Evolutionary conservation across 2,329 filamentous ascomycete species (phyloP).

Genomic region (Cercospora zeina): DNA sequence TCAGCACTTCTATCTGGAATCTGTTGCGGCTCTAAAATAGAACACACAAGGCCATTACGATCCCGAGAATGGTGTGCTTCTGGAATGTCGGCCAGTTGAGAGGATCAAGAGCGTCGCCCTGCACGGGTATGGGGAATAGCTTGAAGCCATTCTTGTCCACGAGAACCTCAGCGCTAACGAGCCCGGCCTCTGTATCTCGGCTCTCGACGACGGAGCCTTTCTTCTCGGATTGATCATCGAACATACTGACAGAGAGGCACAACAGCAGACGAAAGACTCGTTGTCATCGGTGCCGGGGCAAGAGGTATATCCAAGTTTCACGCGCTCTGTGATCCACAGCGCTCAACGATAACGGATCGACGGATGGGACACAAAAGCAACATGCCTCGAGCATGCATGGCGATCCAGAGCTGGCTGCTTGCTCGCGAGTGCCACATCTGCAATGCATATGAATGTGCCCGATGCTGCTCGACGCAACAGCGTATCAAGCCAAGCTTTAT

Average conservation of each 20-base stretch:
- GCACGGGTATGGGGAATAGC: conserved; percentile 23
- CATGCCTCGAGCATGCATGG: conserved; percentile 2
- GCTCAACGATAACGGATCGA: conserved; percentile 1
- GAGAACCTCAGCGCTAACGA: conserved; percentile 19
- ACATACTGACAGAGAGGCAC: conserved; percentile 8
- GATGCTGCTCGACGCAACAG: conserved; percentile 4
- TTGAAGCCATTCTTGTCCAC: conserved; percentile 26
- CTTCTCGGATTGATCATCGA: conserved; percentile 19
- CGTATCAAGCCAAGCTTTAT: conserved; percentile 18
- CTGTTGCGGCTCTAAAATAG: background rate
- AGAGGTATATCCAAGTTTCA: background rate
- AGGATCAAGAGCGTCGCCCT: conserved; percentile 24
- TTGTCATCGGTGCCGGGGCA: background rate
- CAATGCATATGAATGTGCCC: conserved; percentile 9
- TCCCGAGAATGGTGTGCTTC: conserved; percentile 23
- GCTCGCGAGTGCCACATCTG: conserved; percentile 10
- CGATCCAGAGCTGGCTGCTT: background rate
- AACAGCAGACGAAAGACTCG: background rate
- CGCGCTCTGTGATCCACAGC: background rate
- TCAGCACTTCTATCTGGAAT: background rate
- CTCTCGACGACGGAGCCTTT: conserved; percentile 12
- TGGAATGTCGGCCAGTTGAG: conserved; percentile 25
- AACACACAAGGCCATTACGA: conserved; percentile 26
- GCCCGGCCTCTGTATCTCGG: conserved; percentile 19
- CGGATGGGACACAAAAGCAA: background rate